Evolutionary conservation across 2,329 filamentous ascomycete genomes (phyloP), one percentile per base, ranked within the genome.

Genomic region (Diplodia corticola): DNA sequence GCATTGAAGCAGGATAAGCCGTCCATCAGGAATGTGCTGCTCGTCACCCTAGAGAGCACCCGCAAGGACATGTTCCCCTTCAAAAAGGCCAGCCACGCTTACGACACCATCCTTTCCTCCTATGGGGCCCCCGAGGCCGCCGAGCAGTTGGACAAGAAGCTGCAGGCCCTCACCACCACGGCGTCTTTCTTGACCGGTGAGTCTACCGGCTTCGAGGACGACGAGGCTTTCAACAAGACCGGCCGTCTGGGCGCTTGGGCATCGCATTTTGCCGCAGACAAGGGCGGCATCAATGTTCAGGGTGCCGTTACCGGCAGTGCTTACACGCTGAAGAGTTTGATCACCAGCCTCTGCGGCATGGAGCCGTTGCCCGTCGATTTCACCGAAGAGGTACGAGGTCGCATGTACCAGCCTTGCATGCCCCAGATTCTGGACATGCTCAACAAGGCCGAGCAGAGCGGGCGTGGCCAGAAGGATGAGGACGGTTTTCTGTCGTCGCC

Each of bases 31-130:
- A 75, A 80, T 69, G 72, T 80, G 1, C 71, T 80, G 7, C 30
- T 80, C 12, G 59, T 80, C 30, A 78, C 75, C 4, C 69, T 80
- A n/a, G 78, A 80, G 69, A 78, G 76, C 63, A 77, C 76, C 5
- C 73, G 78, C 44, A 80, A 79, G 59, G 78, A 80, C 48, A 70
- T 79, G 44, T 80, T 80, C 67, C 78, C 78, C 1, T 70, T 78
- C 63, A 75, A 76, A 59, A 75, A 77, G 57, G 73, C 73, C 17
- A 75, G 73, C 17, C 70, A 70, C 4, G 67, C 80, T 15, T 76
- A 79, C 59, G 70, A 79, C 24, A 68, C 67, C 20, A 70, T 80
- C 22, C 26, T 46, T 5, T 49, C 63, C 15, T 71, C 73, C 10
- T 74, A 75, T 5, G 72, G 77, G 24, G 57, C 71, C 2, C 64